Evolutionary conservation across 331 rosid genomes (phyloP), one percentile per base, ranked within the genome.

Genomic region (Pyrus hybrid): DNA sequence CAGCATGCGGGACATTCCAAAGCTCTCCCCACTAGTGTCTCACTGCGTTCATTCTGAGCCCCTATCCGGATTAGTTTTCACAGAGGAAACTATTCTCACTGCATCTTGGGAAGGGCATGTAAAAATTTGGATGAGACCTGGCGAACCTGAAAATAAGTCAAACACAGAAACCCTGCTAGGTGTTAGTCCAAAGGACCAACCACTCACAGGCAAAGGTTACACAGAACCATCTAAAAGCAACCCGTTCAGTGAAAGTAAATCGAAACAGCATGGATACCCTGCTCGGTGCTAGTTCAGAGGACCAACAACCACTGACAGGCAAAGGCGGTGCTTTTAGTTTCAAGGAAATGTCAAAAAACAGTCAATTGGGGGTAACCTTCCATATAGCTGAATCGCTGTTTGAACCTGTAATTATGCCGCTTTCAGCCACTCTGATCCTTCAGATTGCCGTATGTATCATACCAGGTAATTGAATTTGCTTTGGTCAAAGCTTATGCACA

Each of bases 51-150:
- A 94, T 68, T 86, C 93, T 0, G 99, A 94, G 67, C 97, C 99
- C 69, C 89, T 94, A 63, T 94, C 97, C 16, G 93, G 97, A 68
- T 62, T 94, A 77, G 71, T 85, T 83, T 94, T 92, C 69, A 94
- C 97, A 25, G 93, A 81, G 77, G 99, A 94, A 73, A 88, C 97
- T 51, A 79, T 92, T 63, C 96, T 94, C 13, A 94, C 99, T 3
- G 91, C 91, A 49, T 94, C 96, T 81, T 90, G 99, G 49, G 99
- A 94, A 79, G 99, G 99, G 57, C 99, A 92, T 74, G 83, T 92
- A 28, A 94, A 90, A 86, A 67, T 90, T 72, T 94, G 99, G 99
- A 78, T 73, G 81, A 85, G 99, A 86, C 99, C 99, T 0, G 86
- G 89, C 6, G 78, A 56, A 12, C 77, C 83, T 5, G 97, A 91